These are phyloP conservation scores for Linnemannia schmuckeri DNA, from an alignment of 192 early-diverging fungal species.

Conservation along the genomic window DNA sequence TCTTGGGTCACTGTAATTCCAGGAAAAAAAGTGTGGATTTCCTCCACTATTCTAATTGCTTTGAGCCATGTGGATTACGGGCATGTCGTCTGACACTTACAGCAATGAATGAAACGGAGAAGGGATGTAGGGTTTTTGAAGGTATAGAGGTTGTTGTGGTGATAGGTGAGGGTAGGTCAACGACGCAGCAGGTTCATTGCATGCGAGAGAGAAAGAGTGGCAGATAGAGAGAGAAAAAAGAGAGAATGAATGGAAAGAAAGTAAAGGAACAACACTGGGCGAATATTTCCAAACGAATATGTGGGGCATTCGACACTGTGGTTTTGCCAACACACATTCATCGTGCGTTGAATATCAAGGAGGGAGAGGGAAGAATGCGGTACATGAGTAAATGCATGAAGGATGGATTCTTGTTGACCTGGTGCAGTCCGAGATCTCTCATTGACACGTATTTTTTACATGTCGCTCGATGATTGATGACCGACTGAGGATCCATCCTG, in stretches of 20 bases:
- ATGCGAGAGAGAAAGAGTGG: background rate
- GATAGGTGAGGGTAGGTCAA: background rate
- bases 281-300: background rate
- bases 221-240: background rate
- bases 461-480: background rate
- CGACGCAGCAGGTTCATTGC: background rate
- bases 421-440: too few relatives aligned
- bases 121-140: background rate
- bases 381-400: too few relatives aligned
- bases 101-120: background rate
- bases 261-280: background rate
- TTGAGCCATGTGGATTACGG: background rate
- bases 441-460: background rate
- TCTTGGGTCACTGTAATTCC: background rate
- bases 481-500: conserved; percentile 5
- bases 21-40: background rate
- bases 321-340: background rate
- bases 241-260: background rate
- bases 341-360: background rate
- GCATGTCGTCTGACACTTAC: background rate
- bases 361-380: too few relatives aligned
- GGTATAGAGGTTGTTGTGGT: background rate
- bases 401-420: too few relatives aligned
- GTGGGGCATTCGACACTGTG: background rate
- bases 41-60: background rate